Conservation (phyloP, 192 early-diverging fungal species). For the Coemansia javaensis region DNA sequence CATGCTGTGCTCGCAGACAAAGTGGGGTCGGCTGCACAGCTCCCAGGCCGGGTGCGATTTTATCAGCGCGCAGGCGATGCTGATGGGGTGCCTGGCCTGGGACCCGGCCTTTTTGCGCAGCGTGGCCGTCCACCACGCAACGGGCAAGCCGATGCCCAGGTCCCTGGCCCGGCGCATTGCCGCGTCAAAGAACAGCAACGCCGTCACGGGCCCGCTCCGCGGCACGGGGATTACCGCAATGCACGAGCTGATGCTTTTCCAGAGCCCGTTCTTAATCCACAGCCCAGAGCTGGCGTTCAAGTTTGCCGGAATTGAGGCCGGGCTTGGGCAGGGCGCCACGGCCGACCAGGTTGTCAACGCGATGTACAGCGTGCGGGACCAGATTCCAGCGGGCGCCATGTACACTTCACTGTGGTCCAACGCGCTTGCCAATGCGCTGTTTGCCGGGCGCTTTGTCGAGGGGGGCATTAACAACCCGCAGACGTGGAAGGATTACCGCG, state of each 20-base stretch:
- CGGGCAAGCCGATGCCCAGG: constrained; percentile 60
- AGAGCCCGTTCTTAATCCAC: constrained; percentile 70
- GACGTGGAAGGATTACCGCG: constrained; percentile 67
- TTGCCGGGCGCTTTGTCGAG: constrained; percentile 64
- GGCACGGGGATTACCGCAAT: no score
- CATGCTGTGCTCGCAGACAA: constrained; percentile 63
- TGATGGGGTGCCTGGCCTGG: constrained; percentile 78
- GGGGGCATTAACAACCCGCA: constrained; percentile 53
- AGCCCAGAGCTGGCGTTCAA: constrained; percentile 75
- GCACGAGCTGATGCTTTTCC: constrained; percentile 70
- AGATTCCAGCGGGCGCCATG: no score
- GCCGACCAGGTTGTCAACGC: no score
- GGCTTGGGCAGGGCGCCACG: no score
- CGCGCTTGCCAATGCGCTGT: constrained; percentile 81
- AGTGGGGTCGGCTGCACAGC: constrained; percentile 63
- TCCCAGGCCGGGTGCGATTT: constrained; percentile 73
- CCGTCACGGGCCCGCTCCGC: constrained; percentile 58
- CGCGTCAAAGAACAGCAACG: constrained; percentile 65
- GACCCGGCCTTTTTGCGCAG: constrained; percentile 52
- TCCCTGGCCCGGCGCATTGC: constrained; percentile 63
- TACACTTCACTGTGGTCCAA: no score
- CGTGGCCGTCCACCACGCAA: constrained; percentile 60
- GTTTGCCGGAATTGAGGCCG: no score
- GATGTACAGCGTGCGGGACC: no score
- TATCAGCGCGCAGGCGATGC: constrained; percentile 76